Base-by-base conservation (phyloP, 768 basidiomycete genomes). In the Terana coerulea region DNA sequence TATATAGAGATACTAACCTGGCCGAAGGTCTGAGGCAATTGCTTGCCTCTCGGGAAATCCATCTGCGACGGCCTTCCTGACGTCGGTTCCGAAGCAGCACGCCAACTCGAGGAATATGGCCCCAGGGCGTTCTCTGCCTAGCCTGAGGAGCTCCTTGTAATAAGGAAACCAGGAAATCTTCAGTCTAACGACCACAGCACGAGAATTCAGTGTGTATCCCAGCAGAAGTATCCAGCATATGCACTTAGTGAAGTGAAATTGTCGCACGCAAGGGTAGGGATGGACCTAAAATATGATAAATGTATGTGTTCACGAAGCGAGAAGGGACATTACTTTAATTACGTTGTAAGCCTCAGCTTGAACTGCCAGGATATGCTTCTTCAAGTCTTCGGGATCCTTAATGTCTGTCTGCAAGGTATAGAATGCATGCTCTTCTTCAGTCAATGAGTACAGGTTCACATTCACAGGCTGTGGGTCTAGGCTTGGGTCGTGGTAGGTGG, bases 21-120 rank as follows among this genome's bases (percentile, higher is more conserved):
- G 60, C 15, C 60, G 55, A 24, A 76, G 37, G 55, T 79, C 77
- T 1, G 69, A 66, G 5, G 66, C 66, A 11, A 79, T 52, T 24
- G 67, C 63, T 25, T 75, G 71, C 54, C 63, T 51, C 12, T 67
- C 54, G 1, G 75, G 78, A 52, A 64, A 78, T 5, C 77, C 75
- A 36, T 79, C 77, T 2, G 59, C 64, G 15, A 70, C 63, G 1
- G 65, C 73, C 57, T 71, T 74, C 17, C 75, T 64, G 8, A 68
- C 60, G 43, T 77, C 76, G 40, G 65, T 71, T 0, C 76, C 76
- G 42, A 75, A 72, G 56, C 74, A 76, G 53, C 75, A 76, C 5
- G 70, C 77, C 7, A 77, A 60, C 37, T 79, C 77, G 9, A 78
- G 63, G 19, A 75, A 63, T 5, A 78, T 63, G 0, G 70, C 71